phyloP scores from a whole-genome alignment of 345 rosid genomes.

The Eucalyptus cloeziana region DNA sequence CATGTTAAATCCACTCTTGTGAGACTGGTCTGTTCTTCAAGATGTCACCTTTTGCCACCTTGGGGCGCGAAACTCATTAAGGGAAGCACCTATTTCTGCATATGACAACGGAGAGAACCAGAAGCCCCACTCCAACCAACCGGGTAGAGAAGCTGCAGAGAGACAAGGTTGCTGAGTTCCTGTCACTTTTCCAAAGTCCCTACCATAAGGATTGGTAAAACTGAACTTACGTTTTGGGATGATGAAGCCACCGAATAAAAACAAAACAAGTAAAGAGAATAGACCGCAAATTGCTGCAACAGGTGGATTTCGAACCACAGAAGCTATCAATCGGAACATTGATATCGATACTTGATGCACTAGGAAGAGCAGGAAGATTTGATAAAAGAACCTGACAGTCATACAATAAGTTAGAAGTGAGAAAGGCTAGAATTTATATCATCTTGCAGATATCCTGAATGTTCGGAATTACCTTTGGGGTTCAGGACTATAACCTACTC shows the following conservation, averaged over 20 bases:
- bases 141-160: constrained; percentile 30
- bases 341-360: constrained; percentile 32
- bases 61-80: constrained; percentile 44
- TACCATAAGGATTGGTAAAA: not conserved
- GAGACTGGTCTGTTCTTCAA: not conserved
- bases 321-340: constrained; percentile 31
- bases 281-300: constrained; percentile 5
- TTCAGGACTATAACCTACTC: constrained; percentile 41
- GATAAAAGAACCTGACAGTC: constrained; percentile 28
- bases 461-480: constrained; percentile 13
- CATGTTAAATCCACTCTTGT: not conserved
- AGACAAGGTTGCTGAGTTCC: not conserved
- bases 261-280: not conserved
- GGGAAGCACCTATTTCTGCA: constrained; percentile 22
- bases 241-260: constrained; percentile 34
- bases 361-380: constrained; percentile 26
- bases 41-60: constrained; percentile 39
- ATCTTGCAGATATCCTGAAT: not conserved
- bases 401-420: not conserved
- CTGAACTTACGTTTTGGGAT: constrained; percentile 15
- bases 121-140: constrained; percentile 39
- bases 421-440: not conserved
- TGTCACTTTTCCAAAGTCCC: not conserved
- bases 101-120: constrained; percentile 38
- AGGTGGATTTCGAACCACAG: constrained; percentile 13